These are phyloP conservation scores for Harringtonia aguacate DNA, from an alignment of 2,329 filamentous ascomycete species.

Conservation along the genomic window DNA sequence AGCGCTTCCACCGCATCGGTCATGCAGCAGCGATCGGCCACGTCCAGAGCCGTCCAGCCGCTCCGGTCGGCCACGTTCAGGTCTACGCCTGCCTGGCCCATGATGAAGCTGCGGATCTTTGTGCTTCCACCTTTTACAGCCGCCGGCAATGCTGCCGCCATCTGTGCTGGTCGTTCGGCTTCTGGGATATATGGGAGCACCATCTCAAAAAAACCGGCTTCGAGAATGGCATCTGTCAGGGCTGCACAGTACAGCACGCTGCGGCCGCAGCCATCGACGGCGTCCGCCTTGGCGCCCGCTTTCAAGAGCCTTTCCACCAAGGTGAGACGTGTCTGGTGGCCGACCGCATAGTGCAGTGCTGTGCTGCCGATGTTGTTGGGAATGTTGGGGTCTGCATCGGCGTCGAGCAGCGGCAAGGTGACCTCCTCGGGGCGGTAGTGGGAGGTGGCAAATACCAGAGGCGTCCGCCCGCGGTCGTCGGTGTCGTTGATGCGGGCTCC, in stretches of 20 bases:
- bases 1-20: not conserved
- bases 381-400: constrained; percentile 3
- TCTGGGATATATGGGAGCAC: too few relatives aligned
- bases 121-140: too few relatives aligned
- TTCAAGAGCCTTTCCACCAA: not conserved
- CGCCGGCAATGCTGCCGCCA: too few relatives aligned
- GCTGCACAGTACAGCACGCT: constrained; percentile 2
- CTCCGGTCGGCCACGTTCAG: constrained; percentile 4
- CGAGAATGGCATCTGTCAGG: not conserved
- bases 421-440: not conserved
- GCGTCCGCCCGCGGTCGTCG: constrained; percentile 6
- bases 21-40: not conserved
- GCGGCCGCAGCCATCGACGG: not conserved
- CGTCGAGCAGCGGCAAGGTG: constrained; percentile 3
- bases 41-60: constrained; percentile 5
- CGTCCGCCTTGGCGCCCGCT: not conserved
- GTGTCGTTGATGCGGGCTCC: too few relatives aligned
- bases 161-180: too few relatives aligned
- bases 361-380: not conserved
- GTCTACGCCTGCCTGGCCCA: not conserved
- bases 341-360: constrained; percentile 1
- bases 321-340: not conserved
- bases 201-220: not conserved
- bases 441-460: constrained; percentile 6
- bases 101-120: not conserved